phyloP scores from a whole-genome alignment of 352 stramenopile species.

The Elongisporangium prolatum region DNA sequence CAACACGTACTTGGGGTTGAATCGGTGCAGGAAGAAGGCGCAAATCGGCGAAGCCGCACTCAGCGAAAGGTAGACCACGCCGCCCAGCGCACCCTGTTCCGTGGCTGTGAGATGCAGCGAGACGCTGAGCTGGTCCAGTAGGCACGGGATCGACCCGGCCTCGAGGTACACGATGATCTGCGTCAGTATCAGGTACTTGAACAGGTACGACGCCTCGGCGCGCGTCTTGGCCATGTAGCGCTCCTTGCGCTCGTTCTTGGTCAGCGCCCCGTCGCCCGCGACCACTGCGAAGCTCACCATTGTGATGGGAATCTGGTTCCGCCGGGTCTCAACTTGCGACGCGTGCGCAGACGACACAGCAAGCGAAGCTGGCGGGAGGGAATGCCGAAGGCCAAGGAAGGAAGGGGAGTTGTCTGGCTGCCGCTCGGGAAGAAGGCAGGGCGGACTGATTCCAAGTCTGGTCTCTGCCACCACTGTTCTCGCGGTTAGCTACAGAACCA shows the following conservation, averaged over 20 bases:
- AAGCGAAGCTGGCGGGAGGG: too few relatives aligned
- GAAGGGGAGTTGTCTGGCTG: too few relatives aligned
- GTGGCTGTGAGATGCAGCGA: slow-evolving; percentile 62
- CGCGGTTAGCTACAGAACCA: too few relatives aligned
- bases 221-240: slow-evolving; percentile 71
- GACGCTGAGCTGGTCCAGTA: slow-evolving; percentile 75
- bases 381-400: too few relatives aligned
- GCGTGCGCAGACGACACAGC: too few relatives aligned
- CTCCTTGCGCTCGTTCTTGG: slow-evolving; percentile 56
- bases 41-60: slow-evolving; percentile 75
- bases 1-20: slow-evolving; percentile 60
- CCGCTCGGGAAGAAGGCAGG: too few relatives aligned
- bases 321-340: neutral
- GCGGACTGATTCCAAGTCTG: too few relatives aligned
- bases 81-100: slow-evolving; percentile 72
- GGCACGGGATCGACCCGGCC: slow-evolving; percentile 72
- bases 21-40: slow-evolving; percentile 65
- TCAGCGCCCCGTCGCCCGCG: slow-evolving; percentile 11
- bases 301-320: too few relatives aligned
- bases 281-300: slow-evolving; percentile 29
- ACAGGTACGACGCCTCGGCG: slow-evolving; percentile 70
- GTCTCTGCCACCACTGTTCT: too few relatives aligned
- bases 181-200: slow-evolving; percentile 85
- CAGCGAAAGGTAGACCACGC: slow-evolving; percentile 75
- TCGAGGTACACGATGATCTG: slow-evolving; percentile 83